Percentiles rank a stretch among this genome's conserved stretches.
phyloP scores from a whole-genome alignment of 2,329 filamentous ascomycete genomes.

The Aureobasidium sp. region DNA sequence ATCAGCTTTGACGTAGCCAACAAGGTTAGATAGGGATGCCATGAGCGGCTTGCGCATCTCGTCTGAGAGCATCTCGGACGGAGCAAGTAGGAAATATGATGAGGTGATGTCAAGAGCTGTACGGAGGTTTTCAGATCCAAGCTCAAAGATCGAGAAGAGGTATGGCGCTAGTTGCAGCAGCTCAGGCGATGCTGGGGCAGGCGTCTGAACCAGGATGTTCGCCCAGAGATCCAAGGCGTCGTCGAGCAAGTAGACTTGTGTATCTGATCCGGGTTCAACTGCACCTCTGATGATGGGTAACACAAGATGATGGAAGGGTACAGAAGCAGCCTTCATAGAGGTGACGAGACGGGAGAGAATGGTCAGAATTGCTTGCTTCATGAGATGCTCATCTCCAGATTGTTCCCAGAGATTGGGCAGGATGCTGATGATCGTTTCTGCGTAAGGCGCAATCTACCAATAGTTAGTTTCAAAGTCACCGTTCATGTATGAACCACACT shows the following conservation, averaged over 20 bases:
- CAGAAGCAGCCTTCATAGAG: slow-evolving; percentile 71
- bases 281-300: slow-evolving; percentile 76
- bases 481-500: slow-evolving; percentile 26
- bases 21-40: slow-evolving; percentile 32
- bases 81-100: slow-evolving; percentile 41
- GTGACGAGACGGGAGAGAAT: slow-evolving; percentile 79
- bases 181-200: slow-evolving; percentile 34
- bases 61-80: slow-evolving; percentile 38
- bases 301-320: slow-evolving; percentile 70
- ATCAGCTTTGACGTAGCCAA: slow-evolving; percentile 40
- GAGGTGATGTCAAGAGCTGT: slow-evolving; percentile 43
- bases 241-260: slow-evolving; percentile 76
- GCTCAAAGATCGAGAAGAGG: slow-evolving; percentile 40
- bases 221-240: slow-evolving; percentile 88
- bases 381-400: slow-evolving; percentile 77
- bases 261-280: slow-evolving; percentile 63
- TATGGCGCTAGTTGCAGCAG: slow-evolving; percentile 36
- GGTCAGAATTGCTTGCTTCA: slow-evolving; percentile 87
- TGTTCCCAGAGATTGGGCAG: slow-evolving; percentile 78
- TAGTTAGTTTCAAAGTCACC: slow-evolving; percentile 22
- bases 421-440: slow-evolving; percentile 72
- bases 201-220: slow-evolving; percentile 59
- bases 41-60: slow-evolving; percentile 34
- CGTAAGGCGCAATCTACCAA: slow-evolving; percentile 48
- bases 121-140: slow-evolving; percentile 41